Conservation (phyloP, 2,329 filamentous ascomycete species). For the Geosmithia morbida region DNA sequence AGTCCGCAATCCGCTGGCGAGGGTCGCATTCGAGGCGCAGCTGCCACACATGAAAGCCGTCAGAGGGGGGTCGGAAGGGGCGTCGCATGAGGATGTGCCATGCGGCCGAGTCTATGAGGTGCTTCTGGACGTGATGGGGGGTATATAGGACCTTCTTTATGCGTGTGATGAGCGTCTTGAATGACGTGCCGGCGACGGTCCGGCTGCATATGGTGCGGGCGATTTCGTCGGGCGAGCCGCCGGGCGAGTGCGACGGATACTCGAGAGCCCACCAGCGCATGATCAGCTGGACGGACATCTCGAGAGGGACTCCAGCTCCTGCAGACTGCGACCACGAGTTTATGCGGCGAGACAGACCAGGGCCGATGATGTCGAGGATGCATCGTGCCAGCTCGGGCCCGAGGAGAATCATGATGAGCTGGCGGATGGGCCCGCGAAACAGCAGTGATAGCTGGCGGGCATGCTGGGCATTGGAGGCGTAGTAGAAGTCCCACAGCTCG, state of each 20-base stretch:
- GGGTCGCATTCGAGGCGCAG: conserved; percentile 19
- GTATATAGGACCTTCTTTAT: conserved; percentile 16
- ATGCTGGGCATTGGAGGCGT: conserved; percentile 11
- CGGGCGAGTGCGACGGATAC: conserved; percentile 16
- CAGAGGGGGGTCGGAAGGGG: conserved; percentile 13
- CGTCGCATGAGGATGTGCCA: conserved; percentile 19
- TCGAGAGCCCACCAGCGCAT: conserved; percentile 21
- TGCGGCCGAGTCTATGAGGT: conserved; percentile 20
- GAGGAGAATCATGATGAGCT: conserved; percentile 20
- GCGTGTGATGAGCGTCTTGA: conserved; percentile 12
- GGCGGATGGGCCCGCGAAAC: conserved; percentile 21
- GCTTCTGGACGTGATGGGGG: conserved; percentile 20
- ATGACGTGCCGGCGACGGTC: conserved; percentile 9
- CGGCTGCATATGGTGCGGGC: conserved; percentile 2
- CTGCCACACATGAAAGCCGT: conserved; percentile 19
- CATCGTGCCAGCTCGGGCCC: conserved; percentile 19
- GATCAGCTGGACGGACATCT: conserved; percentile 17
- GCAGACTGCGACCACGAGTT: conserved; percentile 14
- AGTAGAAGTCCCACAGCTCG: conserved; percentile 19
- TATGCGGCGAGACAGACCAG: conserved; percentile 15
- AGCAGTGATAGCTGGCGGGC: conserved; percentile 16
- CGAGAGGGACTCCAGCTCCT: conserved; percentile 17
- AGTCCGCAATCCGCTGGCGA: conserved; percentile 7
- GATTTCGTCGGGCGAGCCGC: conserved; percentile 4
- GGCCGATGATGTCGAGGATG: conserved; percentile 18